These are phyloP conservation scores for Exidia glandulosa DNA, from an alignment of 768 basidiomycete species.

Conservation along the genomic window DNA sequence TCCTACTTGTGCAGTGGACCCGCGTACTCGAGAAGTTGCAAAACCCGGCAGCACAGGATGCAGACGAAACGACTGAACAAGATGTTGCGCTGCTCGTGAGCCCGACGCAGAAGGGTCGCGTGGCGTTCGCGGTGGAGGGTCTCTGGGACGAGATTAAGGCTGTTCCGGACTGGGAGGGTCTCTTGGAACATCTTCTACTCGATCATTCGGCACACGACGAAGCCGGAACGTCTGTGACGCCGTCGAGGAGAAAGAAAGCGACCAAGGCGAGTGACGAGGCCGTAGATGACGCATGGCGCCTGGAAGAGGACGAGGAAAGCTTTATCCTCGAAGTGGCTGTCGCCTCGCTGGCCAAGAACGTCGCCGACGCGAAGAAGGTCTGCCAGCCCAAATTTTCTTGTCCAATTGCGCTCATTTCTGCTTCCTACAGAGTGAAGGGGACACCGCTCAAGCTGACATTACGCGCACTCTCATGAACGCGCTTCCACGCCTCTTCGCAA, in stretches of 20 bases:
- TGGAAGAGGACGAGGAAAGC: slow-evolving; percentile 82
- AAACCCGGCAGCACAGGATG: slow-evolving; percentile 22
- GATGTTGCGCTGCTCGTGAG: slow-evolving; percentile 30
- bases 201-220: slow-evolving; percentile 75
- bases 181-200: slow-evolving; percentile 70
- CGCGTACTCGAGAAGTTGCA: slow-evolving; percentile 45
- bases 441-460: slow-evolving; percentile 57
- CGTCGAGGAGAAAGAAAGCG: slow-evolving; percentile 16
- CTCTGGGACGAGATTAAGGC: slow-evolving; percentile 74
- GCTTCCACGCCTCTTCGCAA: slow-evolving; percentile 78
- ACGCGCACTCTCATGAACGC: slow-evolving; percentile 83
- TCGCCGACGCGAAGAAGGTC: slow-evolving; percentile 65
- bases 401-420: slow-evolving; percentile 2
- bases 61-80: slow-evolving; percentile 27
- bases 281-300: slow-evolving; percentile 67
- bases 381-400: background rate
- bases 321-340: slow-evolving; percentile 75
- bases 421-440: slow-evolving; percentile 53
- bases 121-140: slow-evolving; percentile 76
- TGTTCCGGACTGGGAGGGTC: slow-evolving; percentile 67
- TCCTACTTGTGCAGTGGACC: slow-evolving; percentile 67
- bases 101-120: slow-evolving; percentile 41
- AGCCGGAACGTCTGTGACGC: slow-evolving; percentile 19
- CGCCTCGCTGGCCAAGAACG: slow-evolving; percentile 51
- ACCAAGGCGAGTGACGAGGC: slow-evolving; percentile 31